Conservation (phyloP, 352 stramenopile species). For the Globisporangium polare region DNA sequence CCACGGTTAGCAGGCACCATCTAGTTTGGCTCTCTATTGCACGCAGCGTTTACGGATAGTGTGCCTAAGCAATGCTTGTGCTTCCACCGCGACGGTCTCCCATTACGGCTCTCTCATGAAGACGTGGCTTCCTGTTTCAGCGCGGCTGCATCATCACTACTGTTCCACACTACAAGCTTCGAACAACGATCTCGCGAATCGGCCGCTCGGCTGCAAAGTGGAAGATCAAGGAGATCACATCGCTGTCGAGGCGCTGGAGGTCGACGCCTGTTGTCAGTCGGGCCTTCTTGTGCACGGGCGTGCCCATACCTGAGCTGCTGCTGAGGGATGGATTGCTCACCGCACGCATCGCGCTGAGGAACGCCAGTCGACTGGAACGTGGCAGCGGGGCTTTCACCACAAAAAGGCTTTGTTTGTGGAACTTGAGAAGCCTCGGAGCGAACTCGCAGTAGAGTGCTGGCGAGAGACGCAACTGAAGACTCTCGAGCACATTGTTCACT, state of each 20-base stretch:
- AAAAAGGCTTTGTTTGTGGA: constrained; percentile 2
- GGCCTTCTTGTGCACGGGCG: background rate
- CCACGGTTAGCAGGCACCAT: too few relatives aligned
- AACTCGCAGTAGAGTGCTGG: background rate
- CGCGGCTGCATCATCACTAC: too few relatives aligned
- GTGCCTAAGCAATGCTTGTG: too few relatives aligned
- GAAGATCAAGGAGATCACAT: constrained; percentile 16
- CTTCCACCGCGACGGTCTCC: too few relatives aligned
- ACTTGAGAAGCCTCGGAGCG: background rate
- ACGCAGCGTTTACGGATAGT: too few relatives aligned
- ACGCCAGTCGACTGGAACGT: background rate
- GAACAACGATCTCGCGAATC: background rate
- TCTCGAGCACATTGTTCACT: constrained; percentile 7
- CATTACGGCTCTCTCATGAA: background rate
- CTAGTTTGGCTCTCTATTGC: too few relatives aligned
- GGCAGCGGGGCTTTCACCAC: constrained; percentile 1
- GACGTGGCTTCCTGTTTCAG: background rate
- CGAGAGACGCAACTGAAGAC: constrained; percentile 6
- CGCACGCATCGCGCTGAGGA: constrained; percentile 6
- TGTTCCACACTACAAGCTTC: background rate
- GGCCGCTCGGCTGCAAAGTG: constrained; percentile 8
- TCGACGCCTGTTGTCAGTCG: background rate
- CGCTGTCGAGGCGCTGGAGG: background rate
- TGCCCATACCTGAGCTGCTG: background rate
- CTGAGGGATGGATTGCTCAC: background rate